phyloP scores from a whole-genome alignment of 2,329 filamentous ascomycete species.

The Trichoderma oligosporum region DNA sequence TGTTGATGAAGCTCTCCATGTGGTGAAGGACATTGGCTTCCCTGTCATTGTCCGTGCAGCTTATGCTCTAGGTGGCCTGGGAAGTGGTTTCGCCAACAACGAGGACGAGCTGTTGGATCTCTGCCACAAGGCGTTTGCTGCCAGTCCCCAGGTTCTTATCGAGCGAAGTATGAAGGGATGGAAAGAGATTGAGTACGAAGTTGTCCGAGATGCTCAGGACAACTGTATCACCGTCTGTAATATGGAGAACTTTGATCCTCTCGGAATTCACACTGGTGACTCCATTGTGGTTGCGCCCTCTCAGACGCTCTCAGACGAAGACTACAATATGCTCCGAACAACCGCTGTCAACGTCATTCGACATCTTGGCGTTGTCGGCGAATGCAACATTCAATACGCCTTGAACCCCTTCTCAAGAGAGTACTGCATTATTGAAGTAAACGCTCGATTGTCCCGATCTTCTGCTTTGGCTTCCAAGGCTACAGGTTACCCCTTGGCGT shows the following conservation, averaged over 20 bases:
- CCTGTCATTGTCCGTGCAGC: conserved; percentile 96
- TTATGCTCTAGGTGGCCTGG: conserved; percentile 90
- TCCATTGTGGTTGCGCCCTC: conserved; percentile 97
- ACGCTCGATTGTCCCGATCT: conserved; percentile 90
- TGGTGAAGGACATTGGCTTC: conserved; percentile 87
- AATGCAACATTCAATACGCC: conserved; percentile 99
- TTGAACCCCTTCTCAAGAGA: conserved; percentile 92
- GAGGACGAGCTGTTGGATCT: conserved; percentile 77
- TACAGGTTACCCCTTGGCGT: conserved; percentile 92
- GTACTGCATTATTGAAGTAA: conserved; percentile 99
- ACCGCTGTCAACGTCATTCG: conserved; percentile 96
- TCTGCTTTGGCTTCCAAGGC: conserved; percentile 96
- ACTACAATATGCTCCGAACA: conserved; percentile 98
- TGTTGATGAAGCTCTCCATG: conserved; percentile 82
- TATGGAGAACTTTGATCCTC: conserved; percentile 99
- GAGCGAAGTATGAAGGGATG: conserved; percentile 99
- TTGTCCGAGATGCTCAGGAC: conserved; percentile 89
- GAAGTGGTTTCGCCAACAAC: conserved; percentile 92
- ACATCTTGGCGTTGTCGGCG: conserved; percentile 93
- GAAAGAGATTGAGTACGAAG: conserved; percentile 99
- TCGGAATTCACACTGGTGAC: conserved; percentile 96
- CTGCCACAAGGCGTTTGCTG: conserved; percentile 91
- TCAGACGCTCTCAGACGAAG: conserved; percentile 92
- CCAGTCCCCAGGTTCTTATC: conserved; percentile 91
- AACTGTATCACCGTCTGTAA: conserved; percentile 99